Evolutionary conservation across 305 asterid genomes (phyloP).

Genomic region (Monarda citriodora): DNA sequence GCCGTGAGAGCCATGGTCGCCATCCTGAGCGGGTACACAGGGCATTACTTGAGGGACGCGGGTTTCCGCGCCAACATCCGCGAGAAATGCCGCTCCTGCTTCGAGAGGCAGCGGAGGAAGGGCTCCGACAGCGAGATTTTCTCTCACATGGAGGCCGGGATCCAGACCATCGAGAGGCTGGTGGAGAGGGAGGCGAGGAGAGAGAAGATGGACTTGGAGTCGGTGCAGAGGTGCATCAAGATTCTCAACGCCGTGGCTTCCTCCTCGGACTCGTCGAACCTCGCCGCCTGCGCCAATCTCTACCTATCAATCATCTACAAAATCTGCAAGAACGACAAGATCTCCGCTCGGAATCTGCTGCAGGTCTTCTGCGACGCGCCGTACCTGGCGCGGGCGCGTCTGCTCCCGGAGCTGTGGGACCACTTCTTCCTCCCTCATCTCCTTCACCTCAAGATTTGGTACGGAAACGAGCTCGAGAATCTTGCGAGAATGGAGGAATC

Average conservation of each 20-base stretch:
- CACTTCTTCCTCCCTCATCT: constrained; percentile 88
- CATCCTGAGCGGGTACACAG: constrained; percentile 55
- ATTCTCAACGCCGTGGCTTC: constrained; percentile 29
- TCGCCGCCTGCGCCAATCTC: constrained; percentile 70
- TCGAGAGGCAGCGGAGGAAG: constrained; percentile 22
- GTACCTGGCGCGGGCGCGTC: constrained; percentile 52
- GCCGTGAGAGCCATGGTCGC: constrained; percentile 73
- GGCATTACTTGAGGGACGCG: constrained; percentile 46
- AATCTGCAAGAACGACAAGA: constrained; percentile 49
- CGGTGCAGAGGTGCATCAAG: constrained; percentile 49
- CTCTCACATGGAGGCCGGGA: constrained; percentile 47
- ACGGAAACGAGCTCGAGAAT: constrained; percentile 49
- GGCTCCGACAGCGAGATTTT: constrained; percentile 30
- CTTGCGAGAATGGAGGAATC: constrained; percentile 28
- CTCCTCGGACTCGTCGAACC: constrained; percentile 31
- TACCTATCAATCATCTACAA: constrained; percentile 68
- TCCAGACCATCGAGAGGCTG: constrained; percentile 53
- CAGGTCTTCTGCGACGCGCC: constrained; percentile 71
- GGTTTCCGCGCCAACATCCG: constrained; percentile 34
- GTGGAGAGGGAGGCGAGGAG: constrained; percentile 25
- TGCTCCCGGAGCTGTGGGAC: constrained; percentile 87
- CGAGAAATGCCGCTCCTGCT: constrained; percentile 58
- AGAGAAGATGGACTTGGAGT: constrained; percentile 42
- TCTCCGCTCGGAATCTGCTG: constrained; percentile 63
- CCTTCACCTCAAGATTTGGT: constrained; percentile 89